A percentile compares a stretch with the other conserved stretches of the same genome.
phyloP scores from a whole-genome alignment of 176 grass and related monocot genomes.

The Rhynchospora tenuis region DNA sequence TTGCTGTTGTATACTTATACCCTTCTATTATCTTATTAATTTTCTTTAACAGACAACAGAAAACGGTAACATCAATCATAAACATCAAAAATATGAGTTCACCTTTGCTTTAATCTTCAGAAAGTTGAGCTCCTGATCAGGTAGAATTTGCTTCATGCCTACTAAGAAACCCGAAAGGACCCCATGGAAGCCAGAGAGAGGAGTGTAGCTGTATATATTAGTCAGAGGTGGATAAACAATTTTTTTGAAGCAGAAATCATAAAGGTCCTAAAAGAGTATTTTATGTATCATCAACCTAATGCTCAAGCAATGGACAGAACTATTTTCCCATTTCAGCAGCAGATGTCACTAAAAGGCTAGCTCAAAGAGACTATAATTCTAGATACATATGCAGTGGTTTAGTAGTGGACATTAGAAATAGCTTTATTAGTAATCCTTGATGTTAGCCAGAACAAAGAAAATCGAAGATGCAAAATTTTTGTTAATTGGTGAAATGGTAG shows the following conservation, averaged over 20 bases:
- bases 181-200: conserved; percentile 94
- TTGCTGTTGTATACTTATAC: not conserved
- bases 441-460: not conserved
- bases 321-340: not conserved
- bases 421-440: not conserved
- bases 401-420: not conserved
- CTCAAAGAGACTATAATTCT: not conserved
- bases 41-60: not conserved
- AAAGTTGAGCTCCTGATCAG: conserved; percentile 81
- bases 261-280: not conserved
- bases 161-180: conserved; percentile 86
- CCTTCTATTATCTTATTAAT: not conserved
- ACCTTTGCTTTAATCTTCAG: conserved; percentile 96
- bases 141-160: conserved; percentile 90
- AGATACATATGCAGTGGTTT: not conserved
- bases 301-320: not conserved
- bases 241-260: not conserved
- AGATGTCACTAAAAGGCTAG: not conserved
- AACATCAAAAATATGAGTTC: not conserved
- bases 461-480: not conserved
- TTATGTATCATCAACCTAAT: not conserved
- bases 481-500: conserved; percentile 5
- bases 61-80: not conserved
- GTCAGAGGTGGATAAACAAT: not conserved
- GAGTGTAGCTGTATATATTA: conserved; percentile 56